Percentiles rank a stretch among this genome's conserved stretches.
Evolutionary conservation across 2,329 filamentous ascomycete genomes (phyloP).

Genomic region (Alternaria arborescens): DNA sequence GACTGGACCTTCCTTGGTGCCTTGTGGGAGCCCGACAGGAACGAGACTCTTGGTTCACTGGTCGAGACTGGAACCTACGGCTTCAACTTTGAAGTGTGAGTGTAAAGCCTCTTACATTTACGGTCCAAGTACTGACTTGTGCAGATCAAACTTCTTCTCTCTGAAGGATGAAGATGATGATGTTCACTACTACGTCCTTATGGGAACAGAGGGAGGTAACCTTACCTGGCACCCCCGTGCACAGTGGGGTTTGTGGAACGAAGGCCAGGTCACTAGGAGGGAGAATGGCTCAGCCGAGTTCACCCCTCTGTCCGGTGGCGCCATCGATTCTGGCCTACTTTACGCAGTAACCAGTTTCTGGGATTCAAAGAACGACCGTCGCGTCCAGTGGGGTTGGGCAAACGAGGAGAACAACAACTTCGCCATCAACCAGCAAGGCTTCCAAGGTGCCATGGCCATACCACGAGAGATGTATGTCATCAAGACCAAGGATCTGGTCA

Average conservation of each 20-base stretch:
- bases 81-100: slow-evolving; percentile 59
- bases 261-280: slow-evolving; percentile 53
- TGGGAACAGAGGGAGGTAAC: slow-evolving; percentile 57
- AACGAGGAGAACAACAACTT: slow-evolving; percentile 56
- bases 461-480: slow-evolving; percentile 59
- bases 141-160: slow-evolving; percentile 56
- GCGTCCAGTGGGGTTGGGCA: slow-evolving; percentile 59
- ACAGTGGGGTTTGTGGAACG: slow-evolving; percentile 59
- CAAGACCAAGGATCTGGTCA: slow-evolving; percentile 51
- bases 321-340: slow-evolving; percentile 55
- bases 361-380: slow-evolving; percentile 59
- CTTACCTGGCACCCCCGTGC: slow-evolving; percentile 51
- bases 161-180: slow-evolving; percentile 55
- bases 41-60: slow-evolving; percentile 53
- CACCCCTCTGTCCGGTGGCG: slow-evolving; percentile 55
- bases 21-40: slow-evolving; percentile 56
- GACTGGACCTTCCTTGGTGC: slow-evolving; percentile 59
- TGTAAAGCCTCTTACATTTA: neutral
- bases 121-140: slow-evolving; percentile 8
- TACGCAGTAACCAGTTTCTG: slow-evolving; percentile 59
- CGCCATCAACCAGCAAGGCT: slow-evolving; percentile 54
- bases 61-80: slow-evolving; percentile 57
- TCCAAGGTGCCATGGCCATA: slow-evolving; percentile 55
- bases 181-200: slow-evolving; percentile 56
- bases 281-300: slow-evolving; percentile 57